Percentiles rank a stretch among this genome's conserved stretches.
Evolutionary conservation across 2,329 filamentous ascomycete species (phyloP).

Genomic region (Colletotrichum sp.): DNA sequence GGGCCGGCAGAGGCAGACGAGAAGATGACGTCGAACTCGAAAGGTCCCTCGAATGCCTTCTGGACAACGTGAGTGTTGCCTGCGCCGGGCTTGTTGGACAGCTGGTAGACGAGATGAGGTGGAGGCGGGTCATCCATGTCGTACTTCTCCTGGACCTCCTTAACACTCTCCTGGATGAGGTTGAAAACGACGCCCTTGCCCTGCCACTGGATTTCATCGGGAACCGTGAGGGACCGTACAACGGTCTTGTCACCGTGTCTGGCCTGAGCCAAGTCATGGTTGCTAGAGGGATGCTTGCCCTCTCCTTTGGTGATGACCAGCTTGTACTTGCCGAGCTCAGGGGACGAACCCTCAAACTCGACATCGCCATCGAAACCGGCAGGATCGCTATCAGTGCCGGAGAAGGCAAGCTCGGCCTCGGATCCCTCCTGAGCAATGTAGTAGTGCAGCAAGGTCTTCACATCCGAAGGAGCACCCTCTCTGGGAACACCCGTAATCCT

Average conservation of each 20-base stretch:
- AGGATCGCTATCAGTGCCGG: constrained; percentile 50
- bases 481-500: constrained; percentile 83
- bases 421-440: constrained; percentile 82
- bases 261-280: constrained; percentile 68
- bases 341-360: constrained; percentile 71
- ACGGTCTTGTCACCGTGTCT: constrained; percentile 79
- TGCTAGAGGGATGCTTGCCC: constrained; percentile 64
- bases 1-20: constrained; percentile 59
- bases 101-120: constrained; percentile 83
- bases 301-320: constrained; percentile 77
- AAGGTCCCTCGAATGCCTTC: constrained; percentile 87
- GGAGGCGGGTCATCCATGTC: constrained; percentile 72
- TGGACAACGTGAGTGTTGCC: constrained; percentile 91
- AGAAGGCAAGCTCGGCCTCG: constrained; percentile 66
- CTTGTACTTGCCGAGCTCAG: constrained; percentile 79
- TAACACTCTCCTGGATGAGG: constrained; percentile 56
- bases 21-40: constrained; percentile 93
- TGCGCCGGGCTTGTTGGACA: constrained; percentile 68
- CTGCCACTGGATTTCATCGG: constrained; percentile 80
- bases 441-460: constrained; percentile 81
- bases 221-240: constrained; percentile 73
- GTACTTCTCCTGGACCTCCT: constrained; percentile 53
- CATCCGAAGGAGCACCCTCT: constrained; percentile 67
- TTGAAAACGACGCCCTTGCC: constrained; percentile 69
- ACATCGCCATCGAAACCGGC: constrained; percentile 65